Evolutionary conservation across 305 asterid genomes (phyloP), one percentile per base, ranked within the genome.

Genomic region (Euphrasia arctica): DNA sequence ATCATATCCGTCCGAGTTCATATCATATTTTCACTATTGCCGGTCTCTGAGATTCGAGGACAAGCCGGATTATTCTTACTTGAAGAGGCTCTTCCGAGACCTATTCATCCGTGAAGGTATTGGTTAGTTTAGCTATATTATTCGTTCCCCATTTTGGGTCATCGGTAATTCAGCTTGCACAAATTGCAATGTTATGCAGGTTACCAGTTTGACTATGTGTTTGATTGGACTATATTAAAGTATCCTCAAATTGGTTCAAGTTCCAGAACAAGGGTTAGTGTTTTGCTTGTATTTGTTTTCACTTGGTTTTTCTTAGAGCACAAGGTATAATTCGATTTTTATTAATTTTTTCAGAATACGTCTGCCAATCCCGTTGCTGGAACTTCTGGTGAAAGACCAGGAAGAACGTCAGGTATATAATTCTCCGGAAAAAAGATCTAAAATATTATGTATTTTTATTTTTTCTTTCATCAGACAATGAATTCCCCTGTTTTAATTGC

Each of bases 231-330:
- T 67, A 63, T 80, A 66, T 76, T 85, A 74, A 85, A 82, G 81
- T 79, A 80, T 73, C 92, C 84, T 75, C 89, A 81, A 75, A 72
- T 83, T 69, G 92, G 95, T 78, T 74, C 92, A 36, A 87, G 85
- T 66, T 89, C 98, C 54, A 82, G 91, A 82, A 76, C 91, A 59
- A 83, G 89, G 83, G 97, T 90, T 67, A 58, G 87, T 81, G 63
- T 9, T 63, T 68, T 74, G 59, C 56, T 18, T 32, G 67, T 28
- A 59, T 51, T 41, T 70, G 54, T 61, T 36, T 51, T 48, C 65
- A 54, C 52, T 62, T 56, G 50, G 47, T 70, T 13, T 36, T 67
- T 63, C 58, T 63, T 45, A 7, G 62, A 15, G 63, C 54, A 22
- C 42, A 47, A 58, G 31, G 62, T 69, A 51, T 39, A 68, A 70